Evolutionary conservation across 768 basidiomycete species (phyloP).

Genomic region (Antrodiella citrinella): DNA sequence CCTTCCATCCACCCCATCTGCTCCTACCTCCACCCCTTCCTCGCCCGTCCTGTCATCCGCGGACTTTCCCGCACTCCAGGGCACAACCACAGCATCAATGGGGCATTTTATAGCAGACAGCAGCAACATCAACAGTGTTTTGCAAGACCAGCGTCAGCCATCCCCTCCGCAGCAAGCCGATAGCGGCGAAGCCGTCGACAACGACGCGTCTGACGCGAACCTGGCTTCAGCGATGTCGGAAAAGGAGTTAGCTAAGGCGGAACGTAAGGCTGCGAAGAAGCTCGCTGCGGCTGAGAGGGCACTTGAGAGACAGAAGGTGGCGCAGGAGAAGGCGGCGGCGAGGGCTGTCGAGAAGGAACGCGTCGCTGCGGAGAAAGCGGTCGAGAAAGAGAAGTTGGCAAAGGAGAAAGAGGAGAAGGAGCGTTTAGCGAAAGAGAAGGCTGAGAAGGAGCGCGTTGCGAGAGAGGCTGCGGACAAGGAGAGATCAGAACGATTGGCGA

Average conservation of each 20-base stretch:
- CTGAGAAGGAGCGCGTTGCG: conserved; percentile 29
- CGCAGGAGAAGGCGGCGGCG: conserved; percentile 49
- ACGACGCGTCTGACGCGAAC: neutral
- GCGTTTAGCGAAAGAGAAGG: conserved; percentile 27
- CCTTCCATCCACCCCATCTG: conserved; percentile 17
- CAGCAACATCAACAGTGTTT: conserved; percentile 14
- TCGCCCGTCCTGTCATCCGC: conserved; percentile 49
- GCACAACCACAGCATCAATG: conserved; percentile 25
- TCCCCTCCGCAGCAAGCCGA: conserved; percentile 18
- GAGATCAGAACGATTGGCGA: conserved; percentile 28
- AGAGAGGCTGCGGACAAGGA: conserved; percentile 35
- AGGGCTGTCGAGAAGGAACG: conserved; percentile 49
- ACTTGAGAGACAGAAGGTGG: conserved; percentile 47
- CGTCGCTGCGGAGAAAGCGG: conserved; percentile 43
- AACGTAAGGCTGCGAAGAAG: conserved; percentile 59
- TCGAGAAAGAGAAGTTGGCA: conserved; percentile 42
- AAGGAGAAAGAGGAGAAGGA: conserved; percentile 32
- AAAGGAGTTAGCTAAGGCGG: conserved; percentile 47
- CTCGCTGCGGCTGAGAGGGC: conserved; percentile 55
- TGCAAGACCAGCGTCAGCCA: conserved; percentile 20
- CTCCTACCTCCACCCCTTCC: conserved; percentile 37
- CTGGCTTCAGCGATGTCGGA: neutral
- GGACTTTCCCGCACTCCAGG: conserved; percentile 68
- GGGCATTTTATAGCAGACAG: neutral
- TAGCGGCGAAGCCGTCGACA: conserved; percentile 19